Percentiles rank a stretch among this genome's conserved stretches.
phyloP scores from a whole-genome alignment of 78 protist species.

The Dictyostelium firmibasis region DNA sequence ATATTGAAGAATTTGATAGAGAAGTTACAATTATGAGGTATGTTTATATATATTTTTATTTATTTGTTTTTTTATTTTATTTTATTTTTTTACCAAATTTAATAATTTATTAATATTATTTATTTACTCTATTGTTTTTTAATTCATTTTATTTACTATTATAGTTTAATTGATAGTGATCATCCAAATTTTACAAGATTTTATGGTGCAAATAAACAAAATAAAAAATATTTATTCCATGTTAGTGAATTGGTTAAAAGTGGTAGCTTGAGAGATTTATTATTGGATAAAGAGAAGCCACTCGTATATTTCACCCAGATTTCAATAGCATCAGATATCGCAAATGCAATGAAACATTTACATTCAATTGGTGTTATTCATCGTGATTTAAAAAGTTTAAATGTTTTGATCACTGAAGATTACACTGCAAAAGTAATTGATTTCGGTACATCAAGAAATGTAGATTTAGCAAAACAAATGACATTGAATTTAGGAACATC shows the following conservation, averaged over 20 bases:
- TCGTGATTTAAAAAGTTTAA: slow-evolving; percentile 70
- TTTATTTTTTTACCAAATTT: background rate
- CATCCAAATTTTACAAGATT: slow-evolving; percentile 58
- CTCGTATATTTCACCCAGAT: slow-evolving; percentile 26
- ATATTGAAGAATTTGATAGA: slow-evolving; percentile 65
- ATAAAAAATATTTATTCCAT: slow-evolving; percentile 44
- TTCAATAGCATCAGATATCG: slow-evolving; percentile 62
- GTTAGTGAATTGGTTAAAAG: slow-evolving; percentile 31
- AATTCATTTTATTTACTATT: no score
- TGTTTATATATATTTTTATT: background rate
- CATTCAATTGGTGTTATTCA: slow-evolving; percentile 76
- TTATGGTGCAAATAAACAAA: slow-evolving; percentile 71
- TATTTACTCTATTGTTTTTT: no score
- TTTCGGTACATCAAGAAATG: slow-evolving; percentile 63
- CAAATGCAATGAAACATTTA: slow-evolving; percentile 70
- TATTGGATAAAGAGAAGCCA: slow-evolving; percentile 21
- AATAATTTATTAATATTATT: background rate
- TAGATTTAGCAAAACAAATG: slow-evolving; percentile 62
- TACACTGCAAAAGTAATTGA: slow-evolving; percentile 66
- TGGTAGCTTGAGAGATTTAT: slow-evolving; percentile 48
- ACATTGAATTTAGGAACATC: slow-evolving; percentile 43
- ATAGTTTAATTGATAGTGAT: slow-evolving; percentile 37
- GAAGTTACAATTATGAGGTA: slow-evolving; percentile 78
- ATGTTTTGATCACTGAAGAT: slow-evolving; percentile 68
- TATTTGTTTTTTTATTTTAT: background rate